Base-by-base conservation (phyloP, 1,284 basidiomycete species). In the Naganishia albida region DNA sequence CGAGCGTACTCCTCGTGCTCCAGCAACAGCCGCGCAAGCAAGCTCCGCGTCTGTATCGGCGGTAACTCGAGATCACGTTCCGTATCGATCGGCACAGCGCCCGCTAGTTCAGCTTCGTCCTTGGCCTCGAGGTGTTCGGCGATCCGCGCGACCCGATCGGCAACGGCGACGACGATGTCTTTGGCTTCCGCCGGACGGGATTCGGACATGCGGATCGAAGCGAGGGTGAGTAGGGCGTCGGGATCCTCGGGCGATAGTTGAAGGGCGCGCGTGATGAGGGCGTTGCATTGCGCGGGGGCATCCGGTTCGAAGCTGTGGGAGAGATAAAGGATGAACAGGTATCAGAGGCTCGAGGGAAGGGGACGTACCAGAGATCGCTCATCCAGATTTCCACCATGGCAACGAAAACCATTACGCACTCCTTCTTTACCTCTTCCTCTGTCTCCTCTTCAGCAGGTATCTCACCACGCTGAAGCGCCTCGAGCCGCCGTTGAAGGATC, bases 371-470 rank as follows among this genome's bases (percentile, higher is more conserved):
- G 52, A 97, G 81, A 81, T 95, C 92, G 70, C 93, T 91, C 88
- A 97, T 93, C 89, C 93, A 97, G 34, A 96, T 88, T 77, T 96
- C 93, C 18, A 95, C 90, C 85, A 95, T 94, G 18, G 89, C 90
- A 23, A 95, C 85, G 28, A 95, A 81, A 1, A 91, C 91, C n/a
- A 88, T 82, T 7, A 92, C 87, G 43, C 89, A 88, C 73, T 87
- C 91, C 63, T 81, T 83, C 74, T 83, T 85, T 51, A 88, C 78
- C 74, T 93, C 90, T 7, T 79, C 76, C 57, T 82, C 82, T 13
- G 78, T 77, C 0, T 84, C 86, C 63, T 68, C 63, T 73, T 72
- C 48, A 62, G 66, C 64, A 70, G 72, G 20, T 10, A 34, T 10
- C 70, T 70, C 42, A 70, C 64, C 69, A 1, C 53, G 12, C 2